Conservation (phyloP, 2,329 filamentous ascomycete species). For the Moelleriella libera region DNA sequence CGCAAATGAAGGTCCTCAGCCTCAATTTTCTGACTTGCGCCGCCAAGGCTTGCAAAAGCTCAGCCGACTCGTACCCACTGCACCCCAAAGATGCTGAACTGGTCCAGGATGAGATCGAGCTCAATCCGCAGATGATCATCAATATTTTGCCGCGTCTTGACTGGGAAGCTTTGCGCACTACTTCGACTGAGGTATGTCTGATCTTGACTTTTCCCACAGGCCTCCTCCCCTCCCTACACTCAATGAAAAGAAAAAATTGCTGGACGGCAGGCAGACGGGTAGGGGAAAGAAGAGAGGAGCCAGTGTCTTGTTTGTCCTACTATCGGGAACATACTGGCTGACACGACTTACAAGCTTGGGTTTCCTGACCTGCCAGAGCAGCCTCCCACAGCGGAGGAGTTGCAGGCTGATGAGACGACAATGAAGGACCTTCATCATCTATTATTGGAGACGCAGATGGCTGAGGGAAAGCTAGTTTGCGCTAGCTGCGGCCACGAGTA, state of each 20-base stretch:
- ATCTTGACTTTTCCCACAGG: background rate
- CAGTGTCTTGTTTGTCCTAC: background rate
- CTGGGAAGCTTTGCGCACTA: conserved; percentile 67
- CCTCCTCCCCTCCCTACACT: too few relatives aligned
- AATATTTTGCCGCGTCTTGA: conserved; percentile 82
- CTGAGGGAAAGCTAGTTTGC: conserved; percentile 80
- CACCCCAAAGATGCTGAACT: conserved; percentile 89
- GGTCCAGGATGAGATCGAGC: conserved; percentile 69
- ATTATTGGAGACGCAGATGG: conserved; percentile 78
- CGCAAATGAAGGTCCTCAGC: conserved; percentile 78
- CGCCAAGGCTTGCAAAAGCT: conserved; percentile 83
- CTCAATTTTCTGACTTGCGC: conserved; percentile 96
- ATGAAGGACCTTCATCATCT: conserved; percentile 67
- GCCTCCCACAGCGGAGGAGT: conserved; percentile 47
- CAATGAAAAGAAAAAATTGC: too few relatives aligned
- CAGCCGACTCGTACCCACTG: conserved; percentile 68
- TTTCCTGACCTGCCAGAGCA: conserved; percentile 58
- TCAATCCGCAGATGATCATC: conserved; percentile 66
- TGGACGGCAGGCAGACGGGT: too few relatives aligned
- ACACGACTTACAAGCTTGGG: conserved; percentile 44
- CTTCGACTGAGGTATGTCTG: conserved; percentile 57
- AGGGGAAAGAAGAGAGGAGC: background rate
- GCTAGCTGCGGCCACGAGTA: conserved; percentile 90
- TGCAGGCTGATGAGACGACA: conserved; percentile 52
- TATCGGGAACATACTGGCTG: background rate